A percentile compares a stretch with the other conserved stretches of the same genome.
phyloP scores from a whole-genome alignment of 2,329 filamentous ascomycete species.

The Karstenula rhodostoma region DNA sequence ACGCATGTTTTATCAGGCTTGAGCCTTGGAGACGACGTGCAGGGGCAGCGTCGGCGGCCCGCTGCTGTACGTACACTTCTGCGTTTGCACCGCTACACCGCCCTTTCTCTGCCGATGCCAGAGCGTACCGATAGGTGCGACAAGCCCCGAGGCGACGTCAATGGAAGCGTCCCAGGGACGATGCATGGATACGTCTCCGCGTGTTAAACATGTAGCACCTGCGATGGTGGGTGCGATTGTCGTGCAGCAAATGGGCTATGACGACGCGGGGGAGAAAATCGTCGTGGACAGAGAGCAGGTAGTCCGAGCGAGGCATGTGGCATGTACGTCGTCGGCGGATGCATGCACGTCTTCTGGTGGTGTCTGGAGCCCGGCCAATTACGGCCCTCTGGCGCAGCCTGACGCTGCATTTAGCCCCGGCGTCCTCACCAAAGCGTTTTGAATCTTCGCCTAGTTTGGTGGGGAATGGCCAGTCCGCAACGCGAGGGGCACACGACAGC shows the following conservation, averaged over 20 bases:
- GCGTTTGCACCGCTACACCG: conserved; percentile 46
- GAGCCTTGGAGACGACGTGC: conserved; percentile 20
- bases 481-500: conserved; percentile 22
- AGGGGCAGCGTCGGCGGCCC: conserved; percentile 26
- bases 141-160: conserved; percentile 37
- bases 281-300: conserved; percentile 17
- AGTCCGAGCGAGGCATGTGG: conserved; percentile 31
- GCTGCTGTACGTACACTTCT: conserved; percentile 30
- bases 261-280: conserved; percentile 22
- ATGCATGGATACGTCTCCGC: conserved; percentile 16
- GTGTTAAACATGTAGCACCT: background rate
- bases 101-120: conserved; percentile 41
- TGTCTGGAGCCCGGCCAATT: conserved; percentile 41
- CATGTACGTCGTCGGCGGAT: conserved; percentile 35
- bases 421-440: conserved; percentile 41
- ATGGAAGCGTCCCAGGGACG: conserved; percentile 27
- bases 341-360: conserved; percentile 24
- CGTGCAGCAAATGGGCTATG: conserved; percentile 30
- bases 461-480: conserved; percentile 32
- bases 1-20: background rate
- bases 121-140: conserved; percentile 37
- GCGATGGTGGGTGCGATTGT: conserved; percentile 10
- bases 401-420: conserved; percentile 36
- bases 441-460: conserved; percentile 36
- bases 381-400: conserved; percentile 22